Conservation (phyloP, 139 green algal species). For the Chlorella sp. region DNA sequence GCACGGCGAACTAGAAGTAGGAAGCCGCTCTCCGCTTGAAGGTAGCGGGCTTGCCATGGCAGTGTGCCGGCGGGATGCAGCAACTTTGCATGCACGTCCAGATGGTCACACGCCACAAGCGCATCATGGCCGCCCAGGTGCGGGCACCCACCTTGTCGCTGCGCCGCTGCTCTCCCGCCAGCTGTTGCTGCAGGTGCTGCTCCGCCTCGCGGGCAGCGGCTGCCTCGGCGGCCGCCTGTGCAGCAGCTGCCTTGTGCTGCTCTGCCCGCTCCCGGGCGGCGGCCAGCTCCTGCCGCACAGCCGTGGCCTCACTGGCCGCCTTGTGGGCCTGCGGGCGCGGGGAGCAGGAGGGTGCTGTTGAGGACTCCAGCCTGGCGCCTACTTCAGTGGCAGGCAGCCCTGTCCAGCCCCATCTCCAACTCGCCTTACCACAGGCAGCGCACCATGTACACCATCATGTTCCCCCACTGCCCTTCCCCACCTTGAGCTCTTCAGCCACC, state of each 20-base stretch:
- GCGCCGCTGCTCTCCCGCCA: constrained; percentile 28
- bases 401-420: no score
- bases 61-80: no score
- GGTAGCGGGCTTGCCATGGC: no score
- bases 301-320: neutral
- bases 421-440: neutral
- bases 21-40: no score
- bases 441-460: neutral
- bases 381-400: no score
- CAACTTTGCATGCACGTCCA: no score
- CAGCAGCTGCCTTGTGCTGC: neutral
- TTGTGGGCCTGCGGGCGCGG: neutral
- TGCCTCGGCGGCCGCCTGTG: neutral
- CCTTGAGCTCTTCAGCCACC: constrained; percentile 12
- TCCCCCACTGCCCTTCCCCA: neutral
- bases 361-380: neutral
- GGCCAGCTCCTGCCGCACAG: neutral
- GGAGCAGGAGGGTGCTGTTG: neutral
- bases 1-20: neutral
- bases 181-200: constrained; percentile 20
- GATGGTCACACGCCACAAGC: no score
- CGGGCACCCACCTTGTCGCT: neutral
- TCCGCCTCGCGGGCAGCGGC: constrained; percentile 26
- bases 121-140: no score
- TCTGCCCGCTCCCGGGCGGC: neutral